Conservation (phyloP, 306 rosid genomes). For the Biancaea sappan region DNA sequence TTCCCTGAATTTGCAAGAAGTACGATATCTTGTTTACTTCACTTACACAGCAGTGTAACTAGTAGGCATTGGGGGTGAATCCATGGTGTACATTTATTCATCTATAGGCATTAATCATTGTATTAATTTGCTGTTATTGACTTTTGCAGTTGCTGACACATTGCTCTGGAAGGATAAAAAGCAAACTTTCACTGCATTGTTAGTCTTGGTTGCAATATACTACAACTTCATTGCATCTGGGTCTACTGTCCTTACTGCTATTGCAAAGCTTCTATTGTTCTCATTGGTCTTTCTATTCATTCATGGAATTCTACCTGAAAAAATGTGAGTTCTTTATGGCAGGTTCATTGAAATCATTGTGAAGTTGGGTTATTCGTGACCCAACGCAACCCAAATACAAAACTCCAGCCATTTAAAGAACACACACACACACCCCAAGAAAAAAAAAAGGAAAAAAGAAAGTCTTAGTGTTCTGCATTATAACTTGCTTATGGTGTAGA, state of each 20-base stretch:
- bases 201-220: slow-evolving; percentile 74
- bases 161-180: slow-evolving; percentile 95
- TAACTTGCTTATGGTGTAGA: too few species aligned
- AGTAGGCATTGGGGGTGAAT: slow-evolving; percentile 18
- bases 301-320: slow-evolving; percentile 73
- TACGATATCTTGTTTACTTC: slow-evolving; percentile 16
- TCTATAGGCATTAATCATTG: slow-evolving; percentile 27
- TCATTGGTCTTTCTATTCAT: slow-evolving; percentile 52
- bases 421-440: too few species aligned
- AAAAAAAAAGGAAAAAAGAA: too few species aligned
- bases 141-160: slow-evolving; percentile 85
- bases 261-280: slow-evolving; percentile 71
- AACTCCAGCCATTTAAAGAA: too few species aligned
- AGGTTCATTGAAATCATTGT: too few species aligned
- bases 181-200: slow-evolving; percentile 58
- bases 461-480: too few species aligned
- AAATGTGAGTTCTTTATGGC: slow-evolving; percentile 65
- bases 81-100: slow-evolving; percentile 23
- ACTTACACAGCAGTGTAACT: neutral
- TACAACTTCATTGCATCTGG: slow-evolving; percentile 76
- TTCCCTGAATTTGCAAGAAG: neutral
- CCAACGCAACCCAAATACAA: too few species aligned
- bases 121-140: slow-evolving; percentile 23
- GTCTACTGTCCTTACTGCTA: slow-evolving; percentile 64
- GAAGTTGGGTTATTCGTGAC: too few species aligned